A percentile compares a stretch with the other conserved stretches of the same genome.
Conservation (phyloP, 1,139 yeast genomes). For the Blastobotrys indianensis region DNA sequence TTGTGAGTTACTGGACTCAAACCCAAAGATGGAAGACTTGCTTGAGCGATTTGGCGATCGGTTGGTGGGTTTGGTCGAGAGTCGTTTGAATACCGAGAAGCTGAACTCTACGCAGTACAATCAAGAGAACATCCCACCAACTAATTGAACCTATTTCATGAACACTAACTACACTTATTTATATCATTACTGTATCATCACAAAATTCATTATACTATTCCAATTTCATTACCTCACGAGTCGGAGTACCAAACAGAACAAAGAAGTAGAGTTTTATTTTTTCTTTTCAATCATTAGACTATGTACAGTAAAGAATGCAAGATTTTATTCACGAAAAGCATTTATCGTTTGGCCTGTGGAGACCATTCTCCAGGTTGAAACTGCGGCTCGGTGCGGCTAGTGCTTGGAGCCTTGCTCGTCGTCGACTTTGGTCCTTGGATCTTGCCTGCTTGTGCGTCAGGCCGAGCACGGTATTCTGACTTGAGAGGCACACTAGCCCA, state of each 20-base stretch:
- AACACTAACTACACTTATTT: no score
- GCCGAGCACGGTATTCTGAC: conserved; percentile 4
- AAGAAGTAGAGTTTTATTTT: not conserved
- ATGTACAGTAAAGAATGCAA: no score
- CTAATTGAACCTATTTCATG: no score
- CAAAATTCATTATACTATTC: no score
- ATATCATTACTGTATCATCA: no score
- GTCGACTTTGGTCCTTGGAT: not conserved
- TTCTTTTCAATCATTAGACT: not conserved
- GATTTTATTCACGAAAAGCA: no score
- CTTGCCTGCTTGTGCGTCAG: not conserved
- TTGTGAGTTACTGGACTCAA: conserved; percentile 16
- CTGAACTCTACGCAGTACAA: no score
- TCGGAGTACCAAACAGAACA: no score
- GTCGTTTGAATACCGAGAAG: not conserved
- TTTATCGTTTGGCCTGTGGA: conserved; percentile 4
- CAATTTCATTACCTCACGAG: no score
- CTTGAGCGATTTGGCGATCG: conserved; percentile 24
- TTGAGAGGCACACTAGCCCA: conserved; percentile 43
- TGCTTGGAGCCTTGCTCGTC: not conserved
- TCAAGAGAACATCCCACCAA: no score
- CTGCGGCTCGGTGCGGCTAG: not conserved
- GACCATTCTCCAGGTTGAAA: conserved; percentile 13
- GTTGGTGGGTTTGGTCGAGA: conserved; percentile 18
- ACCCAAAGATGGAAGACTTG: conserved; percentile 13